These are phyloP conservation scores for Thielaviopsis punctulata DNA, from an alignment of 2,329 filamentous ascomycete species.

Conservation along the genomic window DNA sequence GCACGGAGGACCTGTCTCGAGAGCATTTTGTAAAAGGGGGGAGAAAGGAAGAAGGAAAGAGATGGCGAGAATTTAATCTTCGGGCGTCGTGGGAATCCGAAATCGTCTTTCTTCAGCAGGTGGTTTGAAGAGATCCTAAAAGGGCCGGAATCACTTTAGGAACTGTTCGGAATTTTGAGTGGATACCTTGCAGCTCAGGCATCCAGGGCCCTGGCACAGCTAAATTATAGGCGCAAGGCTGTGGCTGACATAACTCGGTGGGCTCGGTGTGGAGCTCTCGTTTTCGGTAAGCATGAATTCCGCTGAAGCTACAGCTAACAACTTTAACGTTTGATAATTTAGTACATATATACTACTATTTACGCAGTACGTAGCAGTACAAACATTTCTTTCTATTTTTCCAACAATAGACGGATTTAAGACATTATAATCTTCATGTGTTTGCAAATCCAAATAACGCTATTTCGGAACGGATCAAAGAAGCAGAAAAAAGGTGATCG, in stretches of 20 bases:
- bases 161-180: conserved; percentile 11
- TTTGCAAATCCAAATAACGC: not conserved
- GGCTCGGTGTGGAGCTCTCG: not conserved
- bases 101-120: conserved; percentile 11
- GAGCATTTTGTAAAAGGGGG: conserved; percentile 26
- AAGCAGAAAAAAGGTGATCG: not conserved
- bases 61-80: conserved; percentile 11
- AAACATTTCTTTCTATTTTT: not conserved
- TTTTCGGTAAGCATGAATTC: not conserved
- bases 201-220: not conserved
- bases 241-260: conserved; percentile 10
- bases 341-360: too few species aligned
- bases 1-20: conserved; percentile 41
- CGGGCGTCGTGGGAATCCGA: conserved; percentile 12
- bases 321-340: not conserved
- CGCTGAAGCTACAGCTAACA: not conserved
- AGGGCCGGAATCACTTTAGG: conserved; percentile 7
- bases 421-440: not conserved
- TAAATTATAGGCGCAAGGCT: conserved; percentile 2
- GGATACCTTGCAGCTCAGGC: conserved; percentile 11
- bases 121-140: conserved; percentile 9
- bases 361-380: too few species aligned
- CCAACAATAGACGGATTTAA: not conserved
- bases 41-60: conserved; percentile 1
- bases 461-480: not conserved